Conservation (phyloP, 257 asterid species). For the Nyctanthes arbortristis region DNA sequence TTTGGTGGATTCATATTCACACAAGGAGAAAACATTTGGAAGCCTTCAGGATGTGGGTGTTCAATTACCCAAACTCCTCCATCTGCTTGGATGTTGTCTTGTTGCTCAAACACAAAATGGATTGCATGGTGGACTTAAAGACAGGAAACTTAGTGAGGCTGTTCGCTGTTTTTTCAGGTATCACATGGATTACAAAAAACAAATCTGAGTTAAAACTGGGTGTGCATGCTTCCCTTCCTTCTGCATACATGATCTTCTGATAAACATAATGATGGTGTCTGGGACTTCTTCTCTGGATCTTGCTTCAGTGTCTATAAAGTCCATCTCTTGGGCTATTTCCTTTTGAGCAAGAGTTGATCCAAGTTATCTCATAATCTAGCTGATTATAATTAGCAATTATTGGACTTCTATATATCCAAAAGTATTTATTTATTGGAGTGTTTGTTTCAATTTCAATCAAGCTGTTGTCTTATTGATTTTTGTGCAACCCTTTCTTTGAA, state of each 20-base stretch:
- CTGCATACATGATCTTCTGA: not conserved
- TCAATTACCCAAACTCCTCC: constrained; percentile 59
- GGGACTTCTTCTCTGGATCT: constrained; percentile 18
- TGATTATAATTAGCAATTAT: not conserved
- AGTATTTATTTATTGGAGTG: constrained; percentile 5
- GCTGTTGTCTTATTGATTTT: constrained; percentile 14
- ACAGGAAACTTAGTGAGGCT: constrained; percentile 76
- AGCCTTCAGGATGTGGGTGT: constrained; percentile 73
- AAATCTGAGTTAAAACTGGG: constrained; percentile 12
- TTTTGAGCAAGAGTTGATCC: constrained; percentile 17
- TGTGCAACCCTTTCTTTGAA: constrained; percentile 10
- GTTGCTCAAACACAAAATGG: constrained; percentile 76
- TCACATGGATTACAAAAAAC: not conserved
- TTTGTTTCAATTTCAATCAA: constrained; percentile 20
- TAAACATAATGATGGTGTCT: too few relatives aligned
- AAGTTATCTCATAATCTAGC: constrained; percentile 3
- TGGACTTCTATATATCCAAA: not conserved
- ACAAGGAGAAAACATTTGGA: constrained; percentile 69
- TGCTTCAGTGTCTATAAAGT: constrained; percentile 13
- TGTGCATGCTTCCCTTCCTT: not conserved
- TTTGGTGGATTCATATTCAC: constrained; percentile 73
- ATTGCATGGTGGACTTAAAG: constrained; percentile 55
- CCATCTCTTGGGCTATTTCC: constrained; percentile 20
- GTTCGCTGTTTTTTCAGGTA: constrained; percentile 90
- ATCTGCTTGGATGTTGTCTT: constrained; percentile 93